Conservation (phyloP, 2,329 filamentous ascomycete species). For the Cryphonectria japonica region DNA sequence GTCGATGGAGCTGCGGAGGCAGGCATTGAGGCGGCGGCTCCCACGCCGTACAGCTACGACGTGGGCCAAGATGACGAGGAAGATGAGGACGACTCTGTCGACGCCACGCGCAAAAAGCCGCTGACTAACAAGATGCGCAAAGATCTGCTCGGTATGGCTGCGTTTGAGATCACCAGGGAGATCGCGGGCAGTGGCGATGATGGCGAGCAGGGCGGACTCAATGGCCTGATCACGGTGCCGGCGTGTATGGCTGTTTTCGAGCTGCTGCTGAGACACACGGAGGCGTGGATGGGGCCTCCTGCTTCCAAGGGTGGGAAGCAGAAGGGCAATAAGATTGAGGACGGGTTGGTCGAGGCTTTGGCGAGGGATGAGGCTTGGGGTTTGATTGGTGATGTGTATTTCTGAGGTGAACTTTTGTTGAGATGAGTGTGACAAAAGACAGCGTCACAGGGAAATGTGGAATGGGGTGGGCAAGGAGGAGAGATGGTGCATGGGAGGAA, state of each 20-base stretch:
- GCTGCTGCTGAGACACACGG: slow-evolving; percentile 1
- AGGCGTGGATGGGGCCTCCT: slow-evolving; percentile 1
- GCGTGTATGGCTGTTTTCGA: slow-evolving; percentile 14
- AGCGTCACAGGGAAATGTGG: background rate
- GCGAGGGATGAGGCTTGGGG: slow-evolving; percentile 10
- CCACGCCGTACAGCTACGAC: background rate
- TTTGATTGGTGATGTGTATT: background rate
- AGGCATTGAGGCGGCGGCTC: background rate
- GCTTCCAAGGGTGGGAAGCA: background rate
- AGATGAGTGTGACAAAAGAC: background rate
- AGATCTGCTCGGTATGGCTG: background rate
- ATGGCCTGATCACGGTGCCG: background rate
- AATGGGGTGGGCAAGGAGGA: background rate
- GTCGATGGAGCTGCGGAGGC: background rate
- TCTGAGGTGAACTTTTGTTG: background rate
- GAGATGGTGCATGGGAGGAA: background rate
- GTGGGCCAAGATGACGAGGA: background rate
- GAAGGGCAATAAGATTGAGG: background rate
- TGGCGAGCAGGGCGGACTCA: no score
- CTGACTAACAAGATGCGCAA: slow-evolving; percentile 5
- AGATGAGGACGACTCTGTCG: background rate
- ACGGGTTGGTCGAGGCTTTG: background rate
- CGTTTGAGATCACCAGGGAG: background rate
- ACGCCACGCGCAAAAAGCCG: background rate
- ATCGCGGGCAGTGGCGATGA: background rate